These are phyloP conservation scores for Podila verticillata DNA, from an alignment of 192 early-diverging fungal genomes.

Conservation along the genomic window DNA sequence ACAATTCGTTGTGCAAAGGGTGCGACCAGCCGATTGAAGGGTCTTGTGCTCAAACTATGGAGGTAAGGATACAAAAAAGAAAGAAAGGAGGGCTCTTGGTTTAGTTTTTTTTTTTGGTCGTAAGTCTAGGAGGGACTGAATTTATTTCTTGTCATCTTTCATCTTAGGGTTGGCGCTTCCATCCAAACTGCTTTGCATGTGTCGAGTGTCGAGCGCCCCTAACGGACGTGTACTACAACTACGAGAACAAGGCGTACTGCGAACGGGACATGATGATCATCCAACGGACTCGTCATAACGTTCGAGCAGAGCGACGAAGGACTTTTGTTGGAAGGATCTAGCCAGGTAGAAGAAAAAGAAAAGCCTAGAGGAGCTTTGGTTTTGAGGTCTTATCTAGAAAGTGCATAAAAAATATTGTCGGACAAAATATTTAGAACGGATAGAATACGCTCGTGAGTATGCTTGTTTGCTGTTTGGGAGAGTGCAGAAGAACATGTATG, in stretches of 20 bases:
- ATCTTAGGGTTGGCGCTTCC: constrained; percentile 74
- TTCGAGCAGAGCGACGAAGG: constrained; percentile 66
- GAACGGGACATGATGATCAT: constrained; percentile 75
- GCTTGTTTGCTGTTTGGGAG: too few relatives aligned
- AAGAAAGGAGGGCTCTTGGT: neutral
- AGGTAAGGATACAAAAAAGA: constrained; percentile 45
- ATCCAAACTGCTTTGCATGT: constrained; percentile 88
- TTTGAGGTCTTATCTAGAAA: too few relatives aligned
- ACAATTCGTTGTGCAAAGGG: constrained; percentile 82
- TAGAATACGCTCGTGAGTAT: too few relatives aligned
- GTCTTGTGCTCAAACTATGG: constrained; percentile 88
- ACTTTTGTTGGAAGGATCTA: constrained; percentile 61
- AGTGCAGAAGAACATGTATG: too few relatives aligned
- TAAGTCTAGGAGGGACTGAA: neutral
- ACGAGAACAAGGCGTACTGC: constrained; percentile 73
- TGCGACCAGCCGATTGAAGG: constrained; percentile 90
- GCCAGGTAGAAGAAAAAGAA: neutral
- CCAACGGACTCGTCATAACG: constrained; percentile 60
- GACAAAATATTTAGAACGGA: too few relatives aligned
- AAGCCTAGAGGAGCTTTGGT: neutral
- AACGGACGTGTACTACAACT: constrained; percentile 78
- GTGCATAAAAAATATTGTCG: too few relatives aligned
- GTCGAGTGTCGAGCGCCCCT: constrained; percentile 65
- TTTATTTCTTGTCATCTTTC: neutral
- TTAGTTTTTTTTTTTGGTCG: neutral